These are phyloP conservation scores for Plasmopara halstedii DNA, from an alignment of 352 stramenopile genomes.

Conservation along the genomic window DNA sequence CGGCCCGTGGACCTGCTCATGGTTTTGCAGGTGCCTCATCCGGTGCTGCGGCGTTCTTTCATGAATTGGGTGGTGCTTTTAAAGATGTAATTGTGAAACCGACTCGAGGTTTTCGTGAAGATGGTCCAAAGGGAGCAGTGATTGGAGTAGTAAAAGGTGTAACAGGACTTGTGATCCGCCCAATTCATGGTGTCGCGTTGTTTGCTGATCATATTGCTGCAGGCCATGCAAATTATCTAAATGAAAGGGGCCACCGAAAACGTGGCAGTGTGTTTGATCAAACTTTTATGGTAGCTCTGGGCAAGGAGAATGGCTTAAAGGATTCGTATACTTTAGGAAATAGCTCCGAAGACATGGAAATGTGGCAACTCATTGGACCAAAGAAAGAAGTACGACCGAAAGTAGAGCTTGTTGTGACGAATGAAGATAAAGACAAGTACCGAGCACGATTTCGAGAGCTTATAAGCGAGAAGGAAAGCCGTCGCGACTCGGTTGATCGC, in stretches of 20 bases:
- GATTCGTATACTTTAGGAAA: constrained; percentile 17
- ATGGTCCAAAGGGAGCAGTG: constrained; percentile 49
- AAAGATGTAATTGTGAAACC: constrained; percentile 59
- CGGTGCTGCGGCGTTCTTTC: constrained; percentile 48
- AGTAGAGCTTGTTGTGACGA: constrained; percentile 17
- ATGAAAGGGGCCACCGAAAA: constrained; percentile 33
- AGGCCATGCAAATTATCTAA: constrained; percentile 55
- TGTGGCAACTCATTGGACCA: constrained; percentile 10
- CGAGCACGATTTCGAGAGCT: constrained; percentile 21
- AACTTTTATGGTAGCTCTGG: constrained; percentile 4
- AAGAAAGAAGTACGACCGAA: constrained; percentile 17
- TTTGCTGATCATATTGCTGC: constrained; percentile 63
- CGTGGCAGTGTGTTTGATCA: too few species aligned
- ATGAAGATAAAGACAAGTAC: constrained; percentile 19
- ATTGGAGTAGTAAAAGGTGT: constrained; percentile 54
- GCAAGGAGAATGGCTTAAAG: constrained; percentile 19
- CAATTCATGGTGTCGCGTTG: constrained; percentile 43
- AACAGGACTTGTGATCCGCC: constrained; percentile 41
- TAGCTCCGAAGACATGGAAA: constrained; percentile 18
- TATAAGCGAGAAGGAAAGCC: constrained; percentile 12
- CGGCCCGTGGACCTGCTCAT: constrained; percentile 44
- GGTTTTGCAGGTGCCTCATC: constrained; percentile 38
- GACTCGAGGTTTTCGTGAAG: constrained; percentile 45
- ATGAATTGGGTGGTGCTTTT: constrained; percentile 49
- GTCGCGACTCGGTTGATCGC: constrained; percentile 9